A percentile compares a stretch with the other conserved stretches of the same genome.
Evolutionary conservation across 202 grass and related monocot genomes (phyloP).

Genomic region (Eragrostis tef): DNA sequence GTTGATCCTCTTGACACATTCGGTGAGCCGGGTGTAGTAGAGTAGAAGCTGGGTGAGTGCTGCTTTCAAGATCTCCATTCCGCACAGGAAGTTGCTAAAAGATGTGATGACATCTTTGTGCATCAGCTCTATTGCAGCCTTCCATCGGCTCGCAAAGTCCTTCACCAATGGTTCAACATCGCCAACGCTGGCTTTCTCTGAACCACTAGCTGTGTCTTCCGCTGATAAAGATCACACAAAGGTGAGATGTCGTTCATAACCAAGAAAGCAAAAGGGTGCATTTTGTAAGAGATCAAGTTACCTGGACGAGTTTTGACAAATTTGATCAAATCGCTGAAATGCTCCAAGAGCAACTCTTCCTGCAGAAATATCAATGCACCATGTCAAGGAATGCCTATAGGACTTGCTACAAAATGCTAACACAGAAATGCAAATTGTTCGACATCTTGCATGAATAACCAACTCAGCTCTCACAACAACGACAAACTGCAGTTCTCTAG

Average conservation of each 20-base stretch:
- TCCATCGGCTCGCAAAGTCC: slow-evolving; percentile 84
- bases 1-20: slow-evolving; percentile 76
- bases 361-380: slow-evolving; percentile 49
- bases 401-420: background rate
- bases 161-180: slow-evolving; percentile 84
- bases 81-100: slow-evolving; percentile 94
- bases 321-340: slow-evolving; percentile 85
- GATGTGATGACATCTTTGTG: slow-evolving; percentile 98
- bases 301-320: slow-evolving; percentile 87
- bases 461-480: background rate
- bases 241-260: background rate
- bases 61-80: slow-evolving; percentile 96
- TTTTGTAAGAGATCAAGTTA: slow-evolving; percentile 41
- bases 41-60: slow-evolving; percentile 81
- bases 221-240: slow-evolving; percentile 53
- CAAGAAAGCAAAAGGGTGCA: slow-evolving; percentile 14
- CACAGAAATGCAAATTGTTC: background rate
- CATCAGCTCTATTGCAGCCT: slow-evolving; percentile 94
- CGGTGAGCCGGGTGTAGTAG: slow-evolving; percentile 89
- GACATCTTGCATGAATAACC: background rate
- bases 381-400: slow-evolving; percentile 16
- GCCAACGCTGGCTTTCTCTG: slow-evolving; percentile 60
- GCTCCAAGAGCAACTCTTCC: slow-evolving; percentile 95
- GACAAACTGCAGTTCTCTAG: slow-evolving; percentile 17
- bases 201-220: slow-evolving; percentile 56